A percentile compares a stretch with the other conserved stretches of the same genome.
Evolutionary conservation across 2,329 filamentous ascomycete species (phyloP).

Genomic region (Aspergillus neotritici): DNA sequence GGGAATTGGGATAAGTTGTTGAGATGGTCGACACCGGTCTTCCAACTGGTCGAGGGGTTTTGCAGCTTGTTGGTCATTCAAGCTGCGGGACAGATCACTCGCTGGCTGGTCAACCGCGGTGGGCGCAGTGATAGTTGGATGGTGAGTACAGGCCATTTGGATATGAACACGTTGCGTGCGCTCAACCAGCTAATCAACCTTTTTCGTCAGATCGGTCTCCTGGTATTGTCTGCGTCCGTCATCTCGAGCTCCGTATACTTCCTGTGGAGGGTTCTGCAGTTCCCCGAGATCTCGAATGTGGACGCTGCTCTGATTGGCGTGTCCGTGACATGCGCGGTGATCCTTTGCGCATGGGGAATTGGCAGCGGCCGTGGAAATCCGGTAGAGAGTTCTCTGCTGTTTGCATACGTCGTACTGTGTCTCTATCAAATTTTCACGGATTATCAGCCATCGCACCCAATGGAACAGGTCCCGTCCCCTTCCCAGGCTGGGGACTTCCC

Average conservation of each 20-base stretch:
- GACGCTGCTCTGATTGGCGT: slow-evolving; percentile 91
- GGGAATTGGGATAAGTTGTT: slow-evolving; percentile 85
- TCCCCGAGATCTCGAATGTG: slow-evolving; percentile 86
- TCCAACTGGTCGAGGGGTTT: slow-evolving; percentile 92
- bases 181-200: slow-evolving; percentile 11
- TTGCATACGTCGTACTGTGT: slow-evolving; percentile 96
- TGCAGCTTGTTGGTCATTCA: slow-evolving; percentile 95
- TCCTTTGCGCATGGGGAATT: slow-evolving; percentile 89
- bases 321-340: slow-evolving; percentile 85
- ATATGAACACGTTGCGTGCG: too few relatives aligned
- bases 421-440: slow-evolving; percentile 99
- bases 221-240: slow-evolving; percentile 81
- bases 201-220: slow-evolving; percentile 65
- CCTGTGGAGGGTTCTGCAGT: slow-evolving; percentile 88
- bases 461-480: slow-evolving; percentile 48
- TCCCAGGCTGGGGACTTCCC: slow-evolving; percentile 70
- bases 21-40: slow-evolving; percentile 85
- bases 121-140: slow-evolving; percentile 95
- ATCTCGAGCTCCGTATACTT: slow-evolving; percentile 95
- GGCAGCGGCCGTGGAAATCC: slow-evolving; percentile 90
- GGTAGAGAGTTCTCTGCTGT: slow-evolving; percentile 88
- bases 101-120: slow-evolving; percentile 83
- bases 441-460: slow-evolving; percentile 74
- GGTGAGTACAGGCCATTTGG: slow-evolving; percentile 50
- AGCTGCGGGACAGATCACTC: slow-evolving; percentile 85